Base-by-base conservation (phyloP, 768 basidiomycete genomes). In the Chalciporus pseudorubinellus region DNA sequence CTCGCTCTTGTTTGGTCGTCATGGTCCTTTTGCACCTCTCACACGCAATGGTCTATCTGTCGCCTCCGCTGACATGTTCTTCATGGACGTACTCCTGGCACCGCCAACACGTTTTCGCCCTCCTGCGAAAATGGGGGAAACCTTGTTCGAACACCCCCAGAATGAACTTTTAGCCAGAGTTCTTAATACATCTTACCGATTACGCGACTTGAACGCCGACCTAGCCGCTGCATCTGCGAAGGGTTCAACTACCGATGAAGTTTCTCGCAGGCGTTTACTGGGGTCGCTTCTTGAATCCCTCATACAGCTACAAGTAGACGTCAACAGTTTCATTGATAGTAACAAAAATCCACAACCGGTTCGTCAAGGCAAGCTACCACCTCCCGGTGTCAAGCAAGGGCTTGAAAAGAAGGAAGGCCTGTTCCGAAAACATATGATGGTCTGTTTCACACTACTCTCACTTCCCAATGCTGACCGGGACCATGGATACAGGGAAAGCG, bases 391-490 rank as follows among this genome's bases (percentile, higher is more conserved):
- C 56, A 99, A 98, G 77, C 95, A 99, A 70, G 82, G 88, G 12
- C 72, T 99, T 61, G 97, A 99, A 74, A 99, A 98, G 80, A 99
- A 99, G 72, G 97, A 98, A 58, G 97, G 97, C 40, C 68, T 99
- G 44, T 99, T 99, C 79, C 79, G 97, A 51, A 97, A 95, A 72
- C 85, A 99, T 64, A 98, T 99, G 97, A 99, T 99, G 97, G 95
- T 93, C 51, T 50, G 80, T 69, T 21, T 34, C 44, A 48, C 45
- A 24, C 48, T 6, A 24, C 24, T 43, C 20, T 49, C 46, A 36
- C 29, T 45, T 13, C 8, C 42, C 9, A 21, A 41, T 22, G 24
- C 21, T 13, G 14, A 38, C 48, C 14, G 58, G 21, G 28, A 45
- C 36, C 16, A 34, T 21, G 6, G 13, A 39, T 44, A 26, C 51